phyloP scores from a whole-genome alignment of 495 filamentous ascomycete species.

The Podospora sp. region DNA sequence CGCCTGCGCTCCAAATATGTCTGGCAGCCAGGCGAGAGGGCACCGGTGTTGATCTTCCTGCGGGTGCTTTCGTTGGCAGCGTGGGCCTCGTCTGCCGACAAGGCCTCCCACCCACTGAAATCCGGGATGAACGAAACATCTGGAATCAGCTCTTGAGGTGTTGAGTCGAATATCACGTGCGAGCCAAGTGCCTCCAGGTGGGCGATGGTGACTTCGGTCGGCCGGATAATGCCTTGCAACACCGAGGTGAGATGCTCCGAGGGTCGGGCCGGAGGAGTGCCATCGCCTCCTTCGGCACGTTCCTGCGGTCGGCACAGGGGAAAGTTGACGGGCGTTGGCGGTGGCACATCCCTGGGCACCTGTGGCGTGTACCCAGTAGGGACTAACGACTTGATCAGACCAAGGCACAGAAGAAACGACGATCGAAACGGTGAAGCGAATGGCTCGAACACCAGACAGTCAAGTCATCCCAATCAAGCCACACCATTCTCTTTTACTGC shows the following conservation, averaged over 20 bases:
- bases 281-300: conserved; percentile 17
- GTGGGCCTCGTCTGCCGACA: conserved; percentile 47
- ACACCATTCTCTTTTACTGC: not conserved
- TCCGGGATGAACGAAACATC: conserved; percentile 51
- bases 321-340: conserved; percentile 56
- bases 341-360: conserved; percentile 49
- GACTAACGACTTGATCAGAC: conserved; percentile 39
- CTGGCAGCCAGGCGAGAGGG: conserved; percentile 52
- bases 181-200: conserved; percentile 56
- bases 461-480: not conserved
- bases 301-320: conserved; percentile 46
- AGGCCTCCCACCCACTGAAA: conserved; percentile 47
- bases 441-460: not conserved
- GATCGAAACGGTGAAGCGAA: conserved; percentile 13
- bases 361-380: conserved; percentile 30
- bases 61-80: conserved; percentile 48
- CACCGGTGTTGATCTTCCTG: conserved; percentile 47
- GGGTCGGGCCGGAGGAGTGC: conserved; percentile 21
- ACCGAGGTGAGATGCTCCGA: conserved; percentile 42
- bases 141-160: conserved; percentile 49
- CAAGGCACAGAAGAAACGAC: not conserved
- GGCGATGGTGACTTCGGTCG: conserved; percentile 45
- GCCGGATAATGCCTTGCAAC: conserved; percentile 52
- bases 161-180: conserved; percentile 49
- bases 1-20: conserved; percentile 54